phyloP scores from a whole-genome alignment of 441 rosid species.

The Pelargonium cotyledonis region DNA sequence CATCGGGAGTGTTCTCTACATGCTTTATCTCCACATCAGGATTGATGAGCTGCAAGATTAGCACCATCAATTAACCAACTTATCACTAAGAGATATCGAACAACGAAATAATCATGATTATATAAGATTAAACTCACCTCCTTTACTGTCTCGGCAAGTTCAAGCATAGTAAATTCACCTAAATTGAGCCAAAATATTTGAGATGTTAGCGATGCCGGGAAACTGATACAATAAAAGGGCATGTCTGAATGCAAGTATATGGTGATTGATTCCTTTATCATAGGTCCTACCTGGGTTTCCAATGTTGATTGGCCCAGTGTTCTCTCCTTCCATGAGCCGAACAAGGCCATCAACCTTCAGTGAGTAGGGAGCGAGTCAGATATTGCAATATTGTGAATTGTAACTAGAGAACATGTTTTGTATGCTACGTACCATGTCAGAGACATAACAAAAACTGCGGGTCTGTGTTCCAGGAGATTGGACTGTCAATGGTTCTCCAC shows the following conservation, averaged over 20 bases:
- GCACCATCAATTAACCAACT: not conserved
- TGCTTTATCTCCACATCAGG: constrained; percentile 60
- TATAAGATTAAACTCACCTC: constrained; percentile 46
- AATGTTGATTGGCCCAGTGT: constrained; percentile 89
- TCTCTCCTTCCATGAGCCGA: constrained; percentile 86
- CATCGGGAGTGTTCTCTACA: constrained; percentile 94
- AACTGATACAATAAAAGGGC: not conserved
- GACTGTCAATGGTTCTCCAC: constrained; percentile 81
- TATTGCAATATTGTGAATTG: not conserved
- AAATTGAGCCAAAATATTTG: constrained; percentile 9
- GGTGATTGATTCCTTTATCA: not conserved
- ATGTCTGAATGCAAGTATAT: not conserved
- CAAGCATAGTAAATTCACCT: constrained; percentile 95
- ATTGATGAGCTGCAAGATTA: constrained; percentile 54
- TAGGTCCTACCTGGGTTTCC: constrained; percentile 75
- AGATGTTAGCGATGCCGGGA: constrained; percentile 2
- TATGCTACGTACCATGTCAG: constrained; percentile 74
- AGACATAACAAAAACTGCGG: constrained; percentile 93
- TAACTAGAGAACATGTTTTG: not conserved
- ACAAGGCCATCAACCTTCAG: constrained; percentile 88
- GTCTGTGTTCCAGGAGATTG: constrained; percentile 96
- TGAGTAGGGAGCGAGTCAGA: not conserved
- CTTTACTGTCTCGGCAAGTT: constrained; percentile 88
- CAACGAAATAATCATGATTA: not conserved
- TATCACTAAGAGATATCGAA: not conserved